phyloP scores from a whole-genome alignment of 768 basidiomycete species.

The Russula sp. region DNA sequence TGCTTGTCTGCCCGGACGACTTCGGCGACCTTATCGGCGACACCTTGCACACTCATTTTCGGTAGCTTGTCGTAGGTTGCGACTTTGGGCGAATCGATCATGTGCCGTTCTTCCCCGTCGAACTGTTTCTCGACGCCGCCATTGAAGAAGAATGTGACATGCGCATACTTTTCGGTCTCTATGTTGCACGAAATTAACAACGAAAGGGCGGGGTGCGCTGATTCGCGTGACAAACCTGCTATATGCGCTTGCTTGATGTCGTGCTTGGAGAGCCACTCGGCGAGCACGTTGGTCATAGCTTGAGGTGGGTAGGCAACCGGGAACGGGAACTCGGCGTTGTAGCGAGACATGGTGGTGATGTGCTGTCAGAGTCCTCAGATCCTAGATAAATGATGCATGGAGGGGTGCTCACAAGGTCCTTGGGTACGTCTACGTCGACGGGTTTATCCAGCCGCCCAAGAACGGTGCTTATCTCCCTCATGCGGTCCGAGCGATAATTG shows the following conservation, averaged over 20 bases:
- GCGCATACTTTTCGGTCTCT: conserved; percentile 98
- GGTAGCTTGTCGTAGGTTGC: conserved; percentile 92
- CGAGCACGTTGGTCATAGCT: conserved; percentile 88
- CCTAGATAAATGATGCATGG: neutral
- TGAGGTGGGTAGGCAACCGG: conserved; percentile 89
- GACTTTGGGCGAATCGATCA: conserved; percentile 91
- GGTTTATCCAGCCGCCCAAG: conserved; percentile 80
- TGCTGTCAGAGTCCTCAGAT: conserved; percentile 35
- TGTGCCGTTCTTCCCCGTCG: conserved; percentile 67
- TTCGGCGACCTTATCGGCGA: conserved; percentile 90
- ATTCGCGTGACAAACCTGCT: conserved; percentile 45
- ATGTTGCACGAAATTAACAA: neutral
- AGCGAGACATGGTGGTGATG: conserved; percentile 91
- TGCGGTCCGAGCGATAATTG: conserved; percentile 96
- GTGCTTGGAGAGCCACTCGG: conserved; percentile 80
- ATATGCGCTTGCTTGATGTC: conserved; percentile 83
- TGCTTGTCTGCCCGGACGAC: conserved; percentile 60
- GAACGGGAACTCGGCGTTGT: conserved; percentile 90
- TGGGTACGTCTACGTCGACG: conserved; percentile 74
- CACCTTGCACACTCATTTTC: conserved; percentile 80
- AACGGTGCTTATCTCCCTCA: conserved; percentile 83
- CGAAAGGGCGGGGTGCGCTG: neutral
- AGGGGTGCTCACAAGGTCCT: conserved; percentile 54
- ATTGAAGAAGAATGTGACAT: conserved; percentile 98
- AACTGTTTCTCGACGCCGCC: conserved; percentile 94